A percentile compares a stretch with the other conserved stretches of the same genome.
Evolutionary conservation across 768 basidiomycete species (phyloP).

Genomic region (Phlegmacium glaucopus): DNA sequence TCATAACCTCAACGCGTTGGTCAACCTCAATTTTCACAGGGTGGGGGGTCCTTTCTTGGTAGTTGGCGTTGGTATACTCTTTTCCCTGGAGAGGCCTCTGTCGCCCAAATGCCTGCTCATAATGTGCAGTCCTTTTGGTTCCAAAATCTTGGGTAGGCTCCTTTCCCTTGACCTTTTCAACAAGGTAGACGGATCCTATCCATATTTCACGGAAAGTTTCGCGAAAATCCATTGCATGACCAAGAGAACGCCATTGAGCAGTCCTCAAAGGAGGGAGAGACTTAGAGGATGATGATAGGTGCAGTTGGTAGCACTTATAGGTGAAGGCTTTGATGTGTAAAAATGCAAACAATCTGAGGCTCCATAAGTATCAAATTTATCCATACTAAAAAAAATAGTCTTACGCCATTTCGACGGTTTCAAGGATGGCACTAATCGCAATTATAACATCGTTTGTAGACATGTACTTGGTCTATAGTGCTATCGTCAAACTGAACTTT

Average conservation of each 20-base stretch:
- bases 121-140: constrained; percentile 40
- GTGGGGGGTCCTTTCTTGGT: constrained; percentile 17
- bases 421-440: constrained; percentile 62
- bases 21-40: constrained; percentile 39
- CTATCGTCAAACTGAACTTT: not conserved
- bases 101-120: constrained; percentile 42
- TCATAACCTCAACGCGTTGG: constrained; percentile 36
- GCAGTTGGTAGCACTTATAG: constrained; percentile 46
- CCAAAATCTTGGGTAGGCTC: constrained; percentile 48
- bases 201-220: constrained; percentile 66
- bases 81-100: constrained; percentile 19
- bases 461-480: constrained; percentile 58
- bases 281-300: constrained; percentile 33
- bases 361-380: constrained; percentile 7
- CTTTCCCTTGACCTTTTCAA: constrained; percentile 47
- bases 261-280: constrained; percentile 36
- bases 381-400: constrained; percentile 18
- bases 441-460: constrained; percentile 72
- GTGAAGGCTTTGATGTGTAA: constrained; percentile 72
- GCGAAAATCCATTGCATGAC: constrained; percentile 64
- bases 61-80: constrained; percentile 9
- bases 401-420: constrained; percentile 76
- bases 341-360: constrained; percentile 55
- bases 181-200: constrained; percentile 55
- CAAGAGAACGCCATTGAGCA: constrained; percentile 52